These are phyloP conservation scores for Penicillium corylophilum DNA, from an alignment of 2,329 filamentous ascomycete genomes.

Conservation along the genomic window DNA sequence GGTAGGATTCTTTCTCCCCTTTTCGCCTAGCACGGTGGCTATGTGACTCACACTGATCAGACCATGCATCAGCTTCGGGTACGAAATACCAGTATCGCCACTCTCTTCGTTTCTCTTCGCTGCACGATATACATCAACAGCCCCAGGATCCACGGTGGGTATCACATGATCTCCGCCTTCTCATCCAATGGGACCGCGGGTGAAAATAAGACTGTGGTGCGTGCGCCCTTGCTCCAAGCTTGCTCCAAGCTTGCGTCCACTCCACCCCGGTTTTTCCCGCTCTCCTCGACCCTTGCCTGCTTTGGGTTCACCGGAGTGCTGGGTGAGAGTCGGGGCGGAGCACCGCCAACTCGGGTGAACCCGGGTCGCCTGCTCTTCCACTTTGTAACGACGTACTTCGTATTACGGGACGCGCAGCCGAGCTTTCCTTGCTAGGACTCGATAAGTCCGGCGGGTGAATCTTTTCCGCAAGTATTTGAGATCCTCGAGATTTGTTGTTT, in stretches of 20 bases:
- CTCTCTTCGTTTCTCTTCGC: not conserved
- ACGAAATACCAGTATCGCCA: not conserved
- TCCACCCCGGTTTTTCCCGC: slow-evolving; percentile 24
- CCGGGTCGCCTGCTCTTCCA: slow-evolving; percentile 5
- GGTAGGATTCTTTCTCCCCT: slow-evolving; percentile 13
- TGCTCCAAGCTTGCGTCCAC: not conserved
- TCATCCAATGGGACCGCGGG: slow-evolving; percentile 10
- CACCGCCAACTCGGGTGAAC: slow-evolving; percentile 22
- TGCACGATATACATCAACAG: not conserved
- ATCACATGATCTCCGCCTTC: slow-evolving; percentile 26
- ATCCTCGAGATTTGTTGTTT: not conserved
- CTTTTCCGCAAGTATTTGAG: not conserved
- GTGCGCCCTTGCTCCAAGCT: not conserved
- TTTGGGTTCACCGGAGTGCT: slow-evolving; percentile 33
- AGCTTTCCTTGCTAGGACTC: not conserved
- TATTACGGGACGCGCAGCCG: not conserved
- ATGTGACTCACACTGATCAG: not conserved
- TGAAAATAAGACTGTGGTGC: slow-evolving; percentile 9
- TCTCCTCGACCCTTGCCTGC: slow-evolving; percentile 24
- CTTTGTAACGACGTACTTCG: not conserved
- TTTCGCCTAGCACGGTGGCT: slow-evolving; percentile 13
- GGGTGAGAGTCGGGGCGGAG: slow-evolving; percentile 12
- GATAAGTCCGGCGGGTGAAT: not conserved
- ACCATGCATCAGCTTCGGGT: not conserved
- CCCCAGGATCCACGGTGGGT: slow-evolving; percentile 11